These are phyloP conservation scores for Phytopythium delawarense DNA, from an alignment of 352 stramenopile genomes.

Conservation along the genomic window DNA sequence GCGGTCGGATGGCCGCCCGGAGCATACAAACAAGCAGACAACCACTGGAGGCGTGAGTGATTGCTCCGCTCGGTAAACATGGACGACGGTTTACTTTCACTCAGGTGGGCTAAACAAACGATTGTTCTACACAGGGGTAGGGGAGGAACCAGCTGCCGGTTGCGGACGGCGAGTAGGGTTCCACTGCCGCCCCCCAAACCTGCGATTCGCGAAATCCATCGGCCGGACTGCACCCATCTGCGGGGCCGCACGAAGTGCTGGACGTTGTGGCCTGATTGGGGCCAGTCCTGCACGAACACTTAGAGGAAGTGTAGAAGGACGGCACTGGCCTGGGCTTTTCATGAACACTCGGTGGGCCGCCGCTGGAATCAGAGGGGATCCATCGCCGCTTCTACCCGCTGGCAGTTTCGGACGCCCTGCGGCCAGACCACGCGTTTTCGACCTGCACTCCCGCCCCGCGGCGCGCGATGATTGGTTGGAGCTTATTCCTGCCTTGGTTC, in stretches of 20 bases:
- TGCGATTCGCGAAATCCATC: not conserved
- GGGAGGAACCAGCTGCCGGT: not conserved
- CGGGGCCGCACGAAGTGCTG: too few relatives aligned
- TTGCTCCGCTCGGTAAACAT: conserved; percentile 4
- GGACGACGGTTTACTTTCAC: not conserved
- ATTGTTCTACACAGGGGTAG: not conserved
- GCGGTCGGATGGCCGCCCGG: not conserved
- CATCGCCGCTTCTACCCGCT: not conserved
- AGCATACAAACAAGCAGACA: not conserved
- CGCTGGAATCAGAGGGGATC: not conserved
- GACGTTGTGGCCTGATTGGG: too few relatives aligned
- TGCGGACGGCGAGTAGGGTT: not conserved
- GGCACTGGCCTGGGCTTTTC: too few relatives aligned
- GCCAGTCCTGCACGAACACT: too few relatives aligned
- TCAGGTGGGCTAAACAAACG: not conserved
- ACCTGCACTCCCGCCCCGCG: not conserved
- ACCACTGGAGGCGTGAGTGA: not conserved
- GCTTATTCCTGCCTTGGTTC: not conserved
- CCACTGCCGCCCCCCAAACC: too few relatives aligned
- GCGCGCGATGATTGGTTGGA: not conserved
- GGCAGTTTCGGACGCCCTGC: not conserved
- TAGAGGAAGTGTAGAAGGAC: too few relatives aligned
- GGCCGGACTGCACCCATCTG: not conserved
- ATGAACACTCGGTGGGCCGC: not conserved
- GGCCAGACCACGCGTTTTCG: not conserved